phyloP scores from a whole-genome alignment of 108 stramenopile species.

The Discostella stelligeroides region DNA sequence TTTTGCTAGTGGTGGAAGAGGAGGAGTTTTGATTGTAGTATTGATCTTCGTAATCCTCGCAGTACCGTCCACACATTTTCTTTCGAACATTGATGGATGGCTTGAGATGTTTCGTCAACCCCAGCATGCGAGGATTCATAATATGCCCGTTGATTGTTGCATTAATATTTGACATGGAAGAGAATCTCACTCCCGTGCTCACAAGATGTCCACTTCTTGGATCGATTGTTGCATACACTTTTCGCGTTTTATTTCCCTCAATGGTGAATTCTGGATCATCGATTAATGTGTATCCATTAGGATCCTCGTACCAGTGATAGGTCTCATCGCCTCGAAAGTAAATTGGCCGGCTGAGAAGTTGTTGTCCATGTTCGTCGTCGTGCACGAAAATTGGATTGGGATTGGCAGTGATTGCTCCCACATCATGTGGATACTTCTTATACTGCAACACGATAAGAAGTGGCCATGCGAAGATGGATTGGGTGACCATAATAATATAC shows the following conservation, averaged over 20 bases:
- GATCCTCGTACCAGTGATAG: slow-evolving; percentile 45
- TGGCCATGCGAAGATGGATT: neutral
- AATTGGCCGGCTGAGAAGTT: slow-evolving; percentile 12
- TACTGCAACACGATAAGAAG: neutral
- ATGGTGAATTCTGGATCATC: slow-evolving; percentile 8
- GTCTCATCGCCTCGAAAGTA: slow-evolving; percentile 44
- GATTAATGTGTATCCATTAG: slow-evolving; percentile 38
- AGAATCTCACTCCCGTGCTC: slow-evolving; percentile 33
- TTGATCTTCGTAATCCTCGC: too few species aligned
- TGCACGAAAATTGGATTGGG: slow-evolving; percentile 31
- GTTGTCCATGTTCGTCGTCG: slow-evolving; percentile 5
- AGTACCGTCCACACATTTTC: too few species aligned
- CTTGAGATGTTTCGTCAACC: slow-evolving; percentile 22
- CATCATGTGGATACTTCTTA: neutral
- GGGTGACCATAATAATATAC: too few species aligned
- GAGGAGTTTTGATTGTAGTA: too few species aligned
- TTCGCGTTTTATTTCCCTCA: neutral
- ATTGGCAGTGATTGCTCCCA: slow-evolving; percentile 22
- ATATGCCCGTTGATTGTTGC: too few species aligned
- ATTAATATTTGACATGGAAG: neutral
- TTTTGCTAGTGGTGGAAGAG: too few species aligned
- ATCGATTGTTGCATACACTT: slow-evolving; percentile 32
- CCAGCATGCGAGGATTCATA: too few species aligned
- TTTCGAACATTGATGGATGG: too few species aligned
- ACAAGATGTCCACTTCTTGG: slow-evolving; percentile 26